Evolutionary conservation across 768 basidiomycete genomes (phyloP), one percentile per base, ranked within the genome.

Genomic region (Pleurotus ostreatus): DNA sequence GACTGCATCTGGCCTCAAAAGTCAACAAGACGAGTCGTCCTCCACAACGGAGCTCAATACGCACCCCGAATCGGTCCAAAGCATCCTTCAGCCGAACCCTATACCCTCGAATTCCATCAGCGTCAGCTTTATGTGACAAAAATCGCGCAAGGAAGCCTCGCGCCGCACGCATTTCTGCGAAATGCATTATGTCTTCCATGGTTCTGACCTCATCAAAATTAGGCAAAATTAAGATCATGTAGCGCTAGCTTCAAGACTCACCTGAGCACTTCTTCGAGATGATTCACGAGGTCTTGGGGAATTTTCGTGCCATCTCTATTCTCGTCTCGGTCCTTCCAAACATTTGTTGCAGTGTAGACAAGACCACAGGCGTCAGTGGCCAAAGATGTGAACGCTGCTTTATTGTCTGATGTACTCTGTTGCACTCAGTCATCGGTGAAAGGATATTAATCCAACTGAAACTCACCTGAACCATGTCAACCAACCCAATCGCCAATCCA

Each of bases 41-140:
- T 2, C 20, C 20, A 20, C 20, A 20, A 20, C 20, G 20, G 20
- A 20, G 20, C 20, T 20, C 20, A 20, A 4, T 40, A 61, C 64
- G 30, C 39, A 63, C 66, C 20, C 64, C 64, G 34, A 68, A 68
- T 34, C 63, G 57, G 45, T 65, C 64, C 41, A 68, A 46, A n/a
- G 64, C 61, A 34, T 65, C 60, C 30, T 59, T 59, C 22, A 68
- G 40, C 26, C 23, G 43, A 26, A 30, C 58, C 11, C 66, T 59
- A 52, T 64, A 64, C 25, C 58, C 56, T 23, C 55, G 55, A 18
- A 68, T 61, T 39, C 59, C 60, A 26, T 25, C 38, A 2, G 45
- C 46, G 30, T 68, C 62, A 0, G 59, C 47, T 45, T 55, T 46
- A 39, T 61, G 45, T 23, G 55, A 30, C 0, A 68, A 43, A 9